These are phyloP conservation scores for Protea cynaroides DNA, from an alignment of 164 flowering plant genomes.

Conservation along the genomic window DNA sequence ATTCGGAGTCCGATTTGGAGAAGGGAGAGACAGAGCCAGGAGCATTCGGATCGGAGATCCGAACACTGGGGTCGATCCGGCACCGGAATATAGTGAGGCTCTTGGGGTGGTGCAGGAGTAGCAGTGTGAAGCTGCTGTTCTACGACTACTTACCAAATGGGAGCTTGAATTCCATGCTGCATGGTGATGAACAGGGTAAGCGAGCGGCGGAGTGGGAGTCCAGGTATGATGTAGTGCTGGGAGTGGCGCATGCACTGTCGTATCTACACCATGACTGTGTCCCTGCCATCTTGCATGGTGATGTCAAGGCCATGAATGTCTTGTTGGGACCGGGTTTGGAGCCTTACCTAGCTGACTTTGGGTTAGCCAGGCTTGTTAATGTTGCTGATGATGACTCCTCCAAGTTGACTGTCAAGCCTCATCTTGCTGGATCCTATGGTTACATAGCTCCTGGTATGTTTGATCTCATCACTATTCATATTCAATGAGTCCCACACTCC, in stretches of 20 bases:
- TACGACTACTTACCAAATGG: conserved; percentile 90
- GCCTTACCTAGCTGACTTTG: conserved; percentile 87
- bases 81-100: conserved; percentile 82
- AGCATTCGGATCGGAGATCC: conserved; percentile 73
- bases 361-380: conserved; percentile 60
- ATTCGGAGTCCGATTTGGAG: no score
- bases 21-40: conserved; percentile 33
- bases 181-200: conserved; percentile 42
- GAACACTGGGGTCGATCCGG: conserved; percentile 78
- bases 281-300: conserved; percentile 91
- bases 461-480: no score
- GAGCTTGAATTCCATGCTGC: conserved; percentile 78
- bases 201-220: conserved; percentile 82
- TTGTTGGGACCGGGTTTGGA: conserved; percentile 58
- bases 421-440: conserved; percentile 89
- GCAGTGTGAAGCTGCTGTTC: conserved; percentile 57
- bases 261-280: conserved; percentile 95
- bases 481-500: no score
- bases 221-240: conserved; percentile 63
- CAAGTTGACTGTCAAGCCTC: conserved; percentile 41
- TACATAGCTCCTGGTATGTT: conserved; percentile 98
- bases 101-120: conserved; percentile 71
- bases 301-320: conserved; percentile 93
- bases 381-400: conserved; percentile 12
- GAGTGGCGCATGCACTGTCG: conserved; percentile 82